phyloP scores from a whole-genome alignment of 352 stramenopile species.

The Globisporangium cystogenes region DNA sequence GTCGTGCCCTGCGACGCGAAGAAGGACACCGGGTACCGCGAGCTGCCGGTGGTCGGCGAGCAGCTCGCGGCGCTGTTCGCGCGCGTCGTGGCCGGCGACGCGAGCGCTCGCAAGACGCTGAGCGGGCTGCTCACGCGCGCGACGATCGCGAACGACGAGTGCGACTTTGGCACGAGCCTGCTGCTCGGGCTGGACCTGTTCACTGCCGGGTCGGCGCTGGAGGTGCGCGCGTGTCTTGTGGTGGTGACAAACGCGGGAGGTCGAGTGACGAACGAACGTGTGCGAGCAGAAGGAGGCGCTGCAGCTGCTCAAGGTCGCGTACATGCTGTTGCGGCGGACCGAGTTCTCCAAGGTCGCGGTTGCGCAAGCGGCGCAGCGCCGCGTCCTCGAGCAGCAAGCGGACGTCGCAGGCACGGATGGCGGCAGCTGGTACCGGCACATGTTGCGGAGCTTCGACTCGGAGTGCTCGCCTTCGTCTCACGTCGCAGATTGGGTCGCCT shows the following conservation, averaged over 20 bases:
- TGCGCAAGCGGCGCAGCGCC: neutral
- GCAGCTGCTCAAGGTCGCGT: constrained; percentile 15
- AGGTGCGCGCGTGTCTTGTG: constrained; percentile 15
- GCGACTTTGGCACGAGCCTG: constrained; percentile 60
- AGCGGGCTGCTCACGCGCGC: constrained; percentile 55
- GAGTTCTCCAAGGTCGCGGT: constrained; percentile 13
- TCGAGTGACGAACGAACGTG: neutral
- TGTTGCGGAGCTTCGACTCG: neutral
- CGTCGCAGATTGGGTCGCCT: constrained; percentile 3
- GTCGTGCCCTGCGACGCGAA: constrained; percentile 43
- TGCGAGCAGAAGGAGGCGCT: constrained; percentile 15
- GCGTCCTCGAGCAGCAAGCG: neutral
- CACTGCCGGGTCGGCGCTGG: constrained; percentile 25
- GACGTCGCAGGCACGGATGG: no score
- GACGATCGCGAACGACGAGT: constrained; percentile 67
- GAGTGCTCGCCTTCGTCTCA: neutral
- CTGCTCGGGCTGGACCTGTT: constrained; percentile 61
- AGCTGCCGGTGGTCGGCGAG: constrained; percentile 32
- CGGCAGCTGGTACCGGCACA: neutral
- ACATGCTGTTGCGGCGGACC: constrained; percentile 15
- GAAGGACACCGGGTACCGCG: constrained; percentile 45
- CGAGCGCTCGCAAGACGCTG: constrained; percentile 23
- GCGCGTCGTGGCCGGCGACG: constrained; percentile 15
- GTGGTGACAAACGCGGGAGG: neutral
- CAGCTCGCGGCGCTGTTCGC: constrained; percentile 28